Base-by-base conservation (phyloP, 768 basidiomycete species). In the Pisolithus albus region DNA sequence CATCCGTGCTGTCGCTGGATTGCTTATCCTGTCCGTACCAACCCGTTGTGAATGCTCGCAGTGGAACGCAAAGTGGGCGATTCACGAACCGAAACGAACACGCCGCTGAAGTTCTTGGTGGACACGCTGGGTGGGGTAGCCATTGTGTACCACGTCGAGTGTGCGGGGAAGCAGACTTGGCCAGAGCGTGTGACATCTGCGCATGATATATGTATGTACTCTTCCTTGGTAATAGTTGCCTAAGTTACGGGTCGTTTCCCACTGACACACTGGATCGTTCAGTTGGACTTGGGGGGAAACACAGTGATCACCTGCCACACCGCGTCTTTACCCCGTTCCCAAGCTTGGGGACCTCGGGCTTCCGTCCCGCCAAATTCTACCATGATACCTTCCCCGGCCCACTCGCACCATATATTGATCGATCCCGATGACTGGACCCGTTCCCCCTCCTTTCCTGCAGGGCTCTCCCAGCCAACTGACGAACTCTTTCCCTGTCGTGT, bases 381-480 rank as follows among this genome's bases (percentile, higher is more conserved):
- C 88, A 92, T 89, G 34, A 92, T 63, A 2, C 89, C 90, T 54
- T 84, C 78, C 58, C 72, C 77, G 24, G 81, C 75, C 93, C 92
- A 96, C 67, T 96, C 92, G 57, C 92, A 88, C 90, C 92, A 96
- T 57, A 95, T 91, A 26, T 84, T 85, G 58, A 95, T 88, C 30
- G 86, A 90, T 37, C 88, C 88, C 2, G 82, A 81, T 19, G 84
- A 86, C n/a, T 11, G 90, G 89, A 1, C 90, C 90, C 8, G 82
- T 73, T 1, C 94, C 93, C 19, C 93, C 92, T 7, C 94, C 94
- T 65, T 96, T 98, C 54, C 89, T 76, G 61, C 81, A 81, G 7
- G 94, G 94, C 67, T 97, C 94, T 9, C 92, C 92, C 42, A 96
- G 64, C 42, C 67, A 64, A 24, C 67, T 59, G 8, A 96, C 87